phyloP scores from a whole-genome alignment of 495 filamentous ascomycete genomes.

The Niebla homalea region DNA sequence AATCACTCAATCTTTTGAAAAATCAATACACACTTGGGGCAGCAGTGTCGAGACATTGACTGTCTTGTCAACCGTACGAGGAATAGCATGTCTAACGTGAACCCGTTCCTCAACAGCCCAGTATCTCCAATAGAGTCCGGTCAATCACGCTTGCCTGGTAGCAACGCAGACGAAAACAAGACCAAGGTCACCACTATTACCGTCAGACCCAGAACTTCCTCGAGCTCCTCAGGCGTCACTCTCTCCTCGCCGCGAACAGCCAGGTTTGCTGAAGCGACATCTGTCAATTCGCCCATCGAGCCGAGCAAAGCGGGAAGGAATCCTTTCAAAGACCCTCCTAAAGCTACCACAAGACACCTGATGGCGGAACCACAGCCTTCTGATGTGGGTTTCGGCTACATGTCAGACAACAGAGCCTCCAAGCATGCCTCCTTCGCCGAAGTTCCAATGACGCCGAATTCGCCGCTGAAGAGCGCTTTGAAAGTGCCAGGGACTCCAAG shows the following conservation, averaged over 20 bases:
- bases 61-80: neutral
- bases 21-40: neutral
- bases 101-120: neutral
- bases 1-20: neutral
- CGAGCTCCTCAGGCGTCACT: conserved; percentile 41
- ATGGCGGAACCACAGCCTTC: conserved; percentile 55
- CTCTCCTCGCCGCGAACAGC: conserved; percentile 64
- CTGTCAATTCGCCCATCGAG: conserved; percentile 74
- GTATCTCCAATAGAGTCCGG: conserved; percentile 10
- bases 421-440: conserved; percentile 34
- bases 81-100: conserved; percentile 17
- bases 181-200: conserved; percentile 7
- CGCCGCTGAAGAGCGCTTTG: conserved; percentile 75
- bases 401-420: conserved; percentile 42
- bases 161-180: conserved; percentile 7
- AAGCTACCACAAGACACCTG: conserved; percentile 36
- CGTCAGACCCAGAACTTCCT: conserved; percentile 23
- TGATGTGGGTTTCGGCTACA: conserved; percentile 88
- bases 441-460: conserved; percentile 49
- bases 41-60: neutral
- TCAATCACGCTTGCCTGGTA: neutral
- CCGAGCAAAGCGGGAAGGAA: conserved; percentile 31
- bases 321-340: conserved; percentile 57
- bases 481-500: conserved; percentile 69
- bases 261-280: conserved; percentile 81